A percentile compares a stretch with the other conserved stretches of the same genome.
phyloP scores from a whole-genome alignment of 768 basidiomycete genomes.

The Lactarius tabidus region DNA sequence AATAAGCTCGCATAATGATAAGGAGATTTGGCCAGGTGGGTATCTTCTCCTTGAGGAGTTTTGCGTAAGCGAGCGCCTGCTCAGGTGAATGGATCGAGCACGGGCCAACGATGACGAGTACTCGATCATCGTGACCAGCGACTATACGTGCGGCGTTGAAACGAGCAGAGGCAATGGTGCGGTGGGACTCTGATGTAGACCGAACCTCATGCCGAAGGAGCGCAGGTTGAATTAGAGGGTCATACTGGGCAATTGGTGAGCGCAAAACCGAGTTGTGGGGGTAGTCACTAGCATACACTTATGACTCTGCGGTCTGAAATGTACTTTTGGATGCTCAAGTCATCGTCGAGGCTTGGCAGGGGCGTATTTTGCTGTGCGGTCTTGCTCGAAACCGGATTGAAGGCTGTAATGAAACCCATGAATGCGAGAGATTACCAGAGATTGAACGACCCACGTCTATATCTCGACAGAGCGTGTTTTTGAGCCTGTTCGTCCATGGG shows the following conservation, averaged over 20 bases:
- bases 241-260: slow-evolving; percentile 57
- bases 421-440: neutral
- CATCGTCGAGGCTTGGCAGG: slow-evolving; percentile 64
- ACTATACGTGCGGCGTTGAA: slow-evolving; percentile 75
- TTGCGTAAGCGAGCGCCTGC: slow-evolving; percentile 81
- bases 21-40: slow-evolving; percentile 69
- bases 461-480: neutral
- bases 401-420: neutral
- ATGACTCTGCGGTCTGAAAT: slow-evolving; percentile 80
- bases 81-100: slow-evolving; percentile 91
- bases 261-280: neutral
- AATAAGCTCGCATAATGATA: slow-evolving; percentile 97
- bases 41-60: slow-evolving; percentile 63
- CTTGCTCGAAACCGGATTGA: neutral
- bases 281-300: slow-evolving; percentile 48
- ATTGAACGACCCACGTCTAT: slow-evolving; percentile 15
- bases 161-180: slow-evolving; percentile 76
- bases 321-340: slow-evolving; percentile 60
- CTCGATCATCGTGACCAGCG: slow-evolving; percentile 77
- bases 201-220: slow-evolving; percentile 84
- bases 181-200: slow-evolving; percentile 57
- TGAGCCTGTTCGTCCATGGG: slow-evolving; percentile 10
- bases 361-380: slow-evolving; percentile 37
- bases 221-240: slow-evolving; percentile 92
- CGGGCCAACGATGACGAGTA: slow-evolving; percentile 91